Base-by-base conservation (phyloP, 148 eudicot species). In the Vaccinium vitisidaea region DNA sequence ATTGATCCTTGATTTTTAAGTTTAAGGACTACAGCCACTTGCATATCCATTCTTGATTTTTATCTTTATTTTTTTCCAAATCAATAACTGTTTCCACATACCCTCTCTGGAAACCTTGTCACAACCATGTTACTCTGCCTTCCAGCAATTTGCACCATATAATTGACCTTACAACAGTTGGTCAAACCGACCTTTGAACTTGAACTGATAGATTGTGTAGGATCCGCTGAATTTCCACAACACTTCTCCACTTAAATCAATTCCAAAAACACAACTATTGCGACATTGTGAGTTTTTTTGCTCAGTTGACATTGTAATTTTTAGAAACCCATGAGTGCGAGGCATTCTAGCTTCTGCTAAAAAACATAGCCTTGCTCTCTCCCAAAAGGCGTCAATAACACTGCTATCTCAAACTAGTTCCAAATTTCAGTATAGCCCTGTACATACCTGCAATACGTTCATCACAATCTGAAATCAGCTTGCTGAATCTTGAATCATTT, bases 401-500 rank as follows among this genome's bases (percentile, higher is more conserved):
- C 71, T 65, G 10, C 71, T 65, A 23, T 46, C 80, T 27, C 36
- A 52, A 77, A 8, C 80, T 77, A 13, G 39, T 13, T 50, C 15
- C 14, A 8, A 84, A 46, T 30, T 50, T 52, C 14, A 67, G n/a
- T 18, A 32, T 54, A 25, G 73, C 49, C 55, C 65, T 49, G n/a
- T n/a, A 71, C 70, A 14, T 84, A 84, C 86, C 86, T 80, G 79
- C 86, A 80, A 84, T 80, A 27, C 18, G 71, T 71, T 71, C 79
- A 71, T 84, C 79, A 21, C 86, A 84, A 70, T 84, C 83, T 75
- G 50, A 39, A 56, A 84, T 84, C 70, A 84, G 70, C 46, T 84
- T 79, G 75, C 79, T 55, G 79, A 80, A 84, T 80, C 86, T 84
- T 15, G 79, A 80, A 70, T 84, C 86, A 80, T 71, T 84, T 80